phyloP scores from a whole-genome alignment of 2,329 filamentous ascomycete genomes.

The Talaromyces sp. region DNA sequence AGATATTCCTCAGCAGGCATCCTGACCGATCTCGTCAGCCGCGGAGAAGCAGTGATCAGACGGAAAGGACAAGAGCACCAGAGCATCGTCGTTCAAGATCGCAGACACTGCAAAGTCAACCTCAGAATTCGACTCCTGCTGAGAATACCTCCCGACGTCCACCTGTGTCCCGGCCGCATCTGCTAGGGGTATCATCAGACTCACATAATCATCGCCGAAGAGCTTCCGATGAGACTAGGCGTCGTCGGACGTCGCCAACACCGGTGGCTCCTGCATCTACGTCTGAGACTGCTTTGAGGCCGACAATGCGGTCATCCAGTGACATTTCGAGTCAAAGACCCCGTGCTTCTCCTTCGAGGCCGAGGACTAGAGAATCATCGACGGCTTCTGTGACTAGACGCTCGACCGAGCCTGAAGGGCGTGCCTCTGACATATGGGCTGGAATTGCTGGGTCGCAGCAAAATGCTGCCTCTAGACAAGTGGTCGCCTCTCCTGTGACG shows the following conservation, averaged over 20 bases:
- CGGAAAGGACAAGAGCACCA: constrained; percentile 27
- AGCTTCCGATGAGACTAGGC: constrained; percentile 35
- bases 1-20: constrained; percentile 78
- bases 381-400: constrained; percentile 30
- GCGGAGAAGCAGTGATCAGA: constrained; percentile 38
- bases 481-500: constrained; percentile 28
- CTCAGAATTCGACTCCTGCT: constrained; percentile 23
- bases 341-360: constrained; percentile 29
- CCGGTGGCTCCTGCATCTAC: constrained; percentile 34
- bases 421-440: constrained; percentile 29
- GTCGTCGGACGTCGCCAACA: constrained; percentile 36
- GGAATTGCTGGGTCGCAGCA: constrained; percentile 26
- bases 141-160: constrained; percentile 28
- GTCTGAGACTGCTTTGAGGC: constrained; percentile 36
- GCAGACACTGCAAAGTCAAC: constrained; percentile 31
- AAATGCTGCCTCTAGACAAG: constrained; percentile 26
- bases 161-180: constrained; percentile 34
- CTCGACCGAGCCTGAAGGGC: constrained; percentile 36
- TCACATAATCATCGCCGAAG: constrained; percentile 34
- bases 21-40: constrained; percentile 40
- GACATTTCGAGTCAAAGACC: constrained; percentile 37
- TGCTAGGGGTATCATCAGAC: constrained; percentile 33
- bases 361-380: constrained; percentile 28
- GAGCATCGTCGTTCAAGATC: constrained; percentile 33
- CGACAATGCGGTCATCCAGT: constrained; percentile 36